A percentile compares a stretch with the other conserved stretches of the same genome.
Conservation (phyloP, 805 yeast species). For the Candida hungchunana region DNA sequence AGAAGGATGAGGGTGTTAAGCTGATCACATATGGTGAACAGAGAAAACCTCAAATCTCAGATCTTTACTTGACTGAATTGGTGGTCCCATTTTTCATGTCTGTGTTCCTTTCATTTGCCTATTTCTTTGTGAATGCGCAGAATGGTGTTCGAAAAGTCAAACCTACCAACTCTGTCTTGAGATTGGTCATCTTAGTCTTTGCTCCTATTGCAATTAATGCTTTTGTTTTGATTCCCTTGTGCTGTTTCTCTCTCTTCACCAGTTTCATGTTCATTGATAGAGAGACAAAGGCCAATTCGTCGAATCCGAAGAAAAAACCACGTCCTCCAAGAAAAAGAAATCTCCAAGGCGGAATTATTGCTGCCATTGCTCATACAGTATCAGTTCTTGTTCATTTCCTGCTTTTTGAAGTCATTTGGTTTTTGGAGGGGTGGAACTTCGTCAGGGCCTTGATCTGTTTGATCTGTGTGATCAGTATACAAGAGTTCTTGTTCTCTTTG, state of each 20-base stretch:
- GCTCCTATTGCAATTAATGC: conserved; percentile 43
- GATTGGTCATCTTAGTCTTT: conserved; percentile 52
- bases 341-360: conserved; percentile 37
- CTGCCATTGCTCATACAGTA: conserved; percentile 50
- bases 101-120: conserved; percentile 66
- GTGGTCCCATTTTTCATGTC: conserved; percentile 68
- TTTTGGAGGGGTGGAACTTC: conserved; percentile 64
- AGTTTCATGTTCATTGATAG: conserved; percentile 30
- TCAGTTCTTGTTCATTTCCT: conserved; percentile 50
- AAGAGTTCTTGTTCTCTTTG: conserved; percentile 51
- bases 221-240: conserved; percentile 28
- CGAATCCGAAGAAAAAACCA: too few relatives aligned
- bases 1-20: conserved; percentile 58
- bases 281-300: too few relatives aligned
- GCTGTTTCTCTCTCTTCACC: conserved; percentile 14
- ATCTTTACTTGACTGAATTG: conserved; percentile 76
- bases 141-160: conserved; percentile 62
- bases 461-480: conserved; percentile 51
- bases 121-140: conserved; percentile 79
- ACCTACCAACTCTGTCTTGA: conserved; percentile 53
- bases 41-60: conserved; percentile 73
- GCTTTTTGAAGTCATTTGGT: conserved; percentile 60
- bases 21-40: conserved; percentile 60
- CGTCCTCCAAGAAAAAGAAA: too few relatives aligned
- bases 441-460: conserved; percentile 57